Base-by-base conservation (phyloP, 805 yeast genomes). In the Metschnikowia lochheadii region DNA sequence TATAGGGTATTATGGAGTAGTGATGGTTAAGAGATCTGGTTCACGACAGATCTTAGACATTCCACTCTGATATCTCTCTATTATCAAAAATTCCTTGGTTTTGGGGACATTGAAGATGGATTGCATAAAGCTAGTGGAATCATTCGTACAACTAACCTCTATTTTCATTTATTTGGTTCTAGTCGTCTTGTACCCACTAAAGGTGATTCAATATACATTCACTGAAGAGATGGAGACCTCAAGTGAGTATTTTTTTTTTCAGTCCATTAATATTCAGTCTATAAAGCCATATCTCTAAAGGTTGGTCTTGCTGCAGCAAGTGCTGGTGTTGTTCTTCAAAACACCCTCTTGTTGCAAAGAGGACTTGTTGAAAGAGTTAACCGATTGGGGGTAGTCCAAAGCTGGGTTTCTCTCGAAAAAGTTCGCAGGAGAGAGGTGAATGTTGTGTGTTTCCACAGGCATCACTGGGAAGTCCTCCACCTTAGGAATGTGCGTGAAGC, bases 381-480 rank as follows among this genome's bases (percentile, higher is more conserved):
- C 78, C 20, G 90, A 80, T 66, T 83, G 85, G 44, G 94, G 94
- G 49, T 87, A 72, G 63, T 85, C 90, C 63, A 87, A 72, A 40
- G 87, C 88, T 35, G 95, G 95, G 69, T 87, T 87, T 62, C 73
- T 81, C 60, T 82, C 83, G 64, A 86, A 87, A 80, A 87, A 87
- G 50, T 87, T 86, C 59, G 79, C 74, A 48, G 95, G 95, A 42
- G 78, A 76, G 50, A 87, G 76, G 51, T 80, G 76, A 58, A 86
- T 82, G 58, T 64, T 69, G 72, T 85, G 83, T 56, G 82, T 83
- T 70, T 87, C 95, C 50, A 84, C 87, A 33, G 94, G 91, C 95
- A 87, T 87, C 47, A 87, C 91, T 44, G 95, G 95, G 85, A 87
- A 87, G 67, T 87, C 92, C 71, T 87, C 95, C 35, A 84, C 82